Evolutionary conservation across 306 rosid genomes (phyloP), one percentile per base, ranked within the genome.

Genomic region (Vigna mungo): DNA sequence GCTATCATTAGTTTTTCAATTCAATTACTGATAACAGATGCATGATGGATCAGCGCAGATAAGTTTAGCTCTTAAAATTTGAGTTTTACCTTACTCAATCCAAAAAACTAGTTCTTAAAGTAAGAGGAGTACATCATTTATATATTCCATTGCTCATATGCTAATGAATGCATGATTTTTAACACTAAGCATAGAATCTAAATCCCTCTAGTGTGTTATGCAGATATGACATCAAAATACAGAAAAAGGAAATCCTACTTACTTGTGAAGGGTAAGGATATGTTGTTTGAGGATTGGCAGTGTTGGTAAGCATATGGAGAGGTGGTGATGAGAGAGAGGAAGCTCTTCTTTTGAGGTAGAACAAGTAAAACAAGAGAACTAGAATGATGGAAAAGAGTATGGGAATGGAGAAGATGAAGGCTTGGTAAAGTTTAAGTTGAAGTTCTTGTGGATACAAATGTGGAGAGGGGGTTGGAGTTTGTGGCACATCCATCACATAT

Each of bases 371-470:
- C 84, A 92, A 72, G 39, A 92, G 91, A 30, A 92, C 81, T 30
- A 93, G 85, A 82, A 93, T 90, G 43, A 93, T 89, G 71, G 97
- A 90, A 49, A 93, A 91, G 53, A 93, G 93, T 59, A 93, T 88
- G 0, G 98, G 98, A 65, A 93, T 89, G 27, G 98, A 93, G 83
- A 93, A 91, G 64, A 92, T 90, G 91, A 93, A 93, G 76, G 98
- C 98, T 14, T 93, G 98, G 68, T 93, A 93, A 39, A 93, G 93
- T 60, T 91, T 91, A 3, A 93, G 88, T 77, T 93, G 97, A 68
- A 93, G 88, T 30, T 91, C 92, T 58, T 87, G 90, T 32, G 96
- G 90, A 82, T 92, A 90, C 65, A 88, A 82, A 71, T 87, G 94
- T 58, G 89, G 79, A 79, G 93, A 63, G 2, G 41, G 71, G 32